Base-by-base conservation (phyloP, 805 yeast genomes). In the Wickerhamomyces bisporus region DNA sequence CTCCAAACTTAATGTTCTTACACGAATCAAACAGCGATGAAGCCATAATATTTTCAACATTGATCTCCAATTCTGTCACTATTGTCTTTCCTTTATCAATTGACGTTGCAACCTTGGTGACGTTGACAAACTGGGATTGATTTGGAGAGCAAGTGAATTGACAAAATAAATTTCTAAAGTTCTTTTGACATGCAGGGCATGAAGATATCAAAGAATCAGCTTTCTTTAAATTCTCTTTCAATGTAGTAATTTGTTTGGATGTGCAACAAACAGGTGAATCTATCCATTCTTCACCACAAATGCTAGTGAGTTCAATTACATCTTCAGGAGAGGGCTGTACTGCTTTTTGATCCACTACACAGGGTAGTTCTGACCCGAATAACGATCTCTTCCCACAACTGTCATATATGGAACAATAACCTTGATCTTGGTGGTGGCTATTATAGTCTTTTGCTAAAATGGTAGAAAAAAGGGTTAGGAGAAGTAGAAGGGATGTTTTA, bases 171-270 rank as follows among this genome's bases (percentile, higher is more conserved):
- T 82, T 84, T 52, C 77, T 77, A 60, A 91, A 91, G 66, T 91
- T 91, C 59, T 77, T 79, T 40, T 75, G 68, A 58, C 98, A 91
- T 0, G 98, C 98, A 3, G 97, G 97, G 59, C 98, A 84, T 3
- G 95, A 82, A 3, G 95, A 81, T 34, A 89, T 81, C 40, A 86
- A 58, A 2, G 86, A 77, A 45, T 82, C 94, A 17, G 86, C 95
- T 48, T 81, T 84, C 62, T 79, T 75, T 40, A 84, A 58, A 50
- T 80, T 81, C 26, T 68, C 63, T 47, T 73, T 73, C 34, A 91
- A 64, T 28, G 67, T 66, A 0, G 55, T 46, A 6, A 84, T 59
- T 53, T 89, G 97, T 14, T 65, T 75, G 17, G 61, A 48, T 8
- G 84, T 73, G 55, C 98, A 91, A 58, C 98, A 91, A 3, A 81